Percentiles rank a stretch among this genome's conserved stretches.
Conservation (phyloP, 441 rosid genomes). For the Erodium trifolium region DNA sequence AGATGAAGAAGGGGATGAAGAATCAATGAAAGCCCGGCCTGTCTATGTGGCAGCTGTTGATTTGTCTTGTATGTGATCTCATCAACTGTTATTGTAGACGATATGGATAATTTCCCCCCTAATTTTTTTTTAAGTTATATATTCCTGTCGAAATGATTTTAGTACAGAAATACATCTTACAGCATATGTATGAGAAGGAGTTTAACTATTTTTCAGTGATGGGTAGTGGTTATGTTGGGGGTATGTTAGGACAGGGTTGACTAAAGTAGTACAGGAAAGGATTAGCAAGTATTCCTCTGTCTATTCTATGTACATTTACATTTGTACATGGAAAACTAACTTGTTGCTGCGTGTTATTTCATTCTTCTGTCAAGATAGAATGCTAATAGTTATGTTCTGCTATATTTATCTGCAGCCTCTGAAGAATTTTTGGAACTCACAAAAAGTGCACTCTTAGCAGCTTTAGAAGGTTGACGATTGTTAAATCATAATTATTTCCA, state of each 20-base stretch:
- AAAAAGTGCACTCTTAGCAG: constrained; percentile 82
- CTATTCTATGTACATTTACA: not conserved
- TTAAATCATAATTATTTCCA: constrained; percentile 14
- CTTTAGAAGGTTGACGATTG: constrained; percentile 62
- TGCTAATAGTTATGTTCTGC: constrained; percentile 4
- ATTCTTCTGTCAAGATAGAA: not conserved
- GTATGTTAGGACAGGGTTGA: not conserved
- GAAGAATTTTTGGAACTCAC: constrained; percentile 95
- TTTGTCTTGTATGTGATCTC: constrained; percentile 60
- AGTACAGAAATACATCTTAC: not conserved
- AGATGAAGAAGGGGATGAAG: constrained; percentile 80
- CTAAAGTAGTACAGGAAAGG: not conserved
- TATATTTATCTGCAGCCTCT: constrained; percentile 53
- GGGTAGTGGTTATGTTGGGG: not conserved
- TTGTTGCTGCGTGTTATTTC: not conserved
- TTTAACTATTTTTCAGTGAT: not conserved
- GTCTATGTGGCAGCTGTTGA: constrained; percentile 94
- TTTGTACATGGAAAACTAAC: not conserved
- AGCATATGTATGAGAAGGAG: not conserved
- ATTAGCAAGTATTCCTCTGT: not conserved
- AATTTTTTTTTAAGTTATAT: not conserved
- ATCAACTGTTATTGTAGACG: not conserved
- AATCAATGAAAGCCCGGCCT: constrained; percentile 61
- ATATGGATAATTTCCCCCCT: not conserved
- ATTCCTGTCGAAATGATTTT: not conserved